Conservation (phyloP, 805 yeast species). For the Starmerella etchellsii region DNA sequence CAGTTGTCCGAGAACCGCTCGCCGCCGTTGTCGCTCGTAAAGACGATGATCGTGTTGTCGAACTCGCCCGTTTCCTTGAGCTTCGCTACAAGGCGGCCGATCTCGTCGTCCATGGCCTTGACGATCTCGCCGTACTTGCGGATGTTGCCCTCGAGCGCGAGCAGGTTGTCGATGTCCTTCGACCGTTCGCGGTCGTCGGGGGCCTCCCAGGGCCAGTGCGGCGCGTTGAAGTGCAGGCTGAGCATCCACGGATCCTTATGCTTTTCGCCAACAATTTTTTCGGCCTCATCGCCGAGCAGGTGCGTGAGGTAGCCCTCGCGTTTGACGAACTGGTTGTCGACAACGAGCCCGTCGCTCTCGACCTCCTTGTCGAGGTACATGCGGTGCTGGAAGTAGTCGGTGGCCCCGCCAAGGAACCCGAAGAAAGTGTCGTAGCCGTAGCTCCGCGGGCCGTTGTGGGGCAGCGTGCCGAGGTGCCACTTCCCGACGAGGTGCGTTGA, state of each 20-base stretch:
- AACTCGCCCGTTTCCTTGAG: constrained; percentile 34
- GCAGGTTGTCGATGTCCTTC: constrained; percentile 36
- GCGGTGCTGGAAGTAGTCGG: constrained; percentile 19
- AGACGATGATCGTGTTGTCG: constrained; percentile 44
- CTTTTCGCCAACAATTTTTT: constrained; percentile 28
- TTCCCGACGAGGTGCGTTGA: constrained; percentile 44
- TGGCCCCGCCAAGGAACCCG: constrained; percentile 20
- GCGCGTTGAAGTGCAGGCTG: constrained; percentile 46
- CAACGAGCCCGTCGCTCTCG: constrained; percentile 16
- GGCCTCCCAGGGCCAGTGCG: constrained; percentile 58
- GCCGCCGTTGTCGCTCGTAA: constrained; percentile 55
- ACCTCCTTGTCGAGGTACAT: constrained; percentile 8
- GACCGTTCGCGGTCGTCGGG: constrained; percentile 34
- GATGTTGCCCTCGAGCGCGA: constrained; percentile 41
- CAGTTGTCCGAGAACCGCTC: constrained; percentile 49
- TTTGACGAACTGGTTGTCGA: constrained; percentile 17
- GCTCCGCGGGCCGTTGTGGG: constrained; percentile 25
- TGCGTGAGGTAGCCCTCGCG: constrained; percentile 19
- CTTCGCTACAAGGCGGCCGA: constrained; percentile 37
- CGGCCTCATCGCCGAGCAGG: constrained; percentile 23
- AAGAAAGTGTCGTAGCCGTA: constrained; percentile 21
- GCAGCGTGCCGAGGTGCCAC: constrained; percentile 44
- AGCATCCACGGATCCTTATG: constrained; percentile 43
- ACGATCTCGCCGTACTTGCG: constrained; percentile 53
- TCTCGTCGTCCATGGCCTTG: constrained; percentile 38